Evolutionary conservation across 257 asterid genomes (phyloP), one percentile per base, ranked within the genome.

Genomic region (Capsicum pubescens): DNA sequence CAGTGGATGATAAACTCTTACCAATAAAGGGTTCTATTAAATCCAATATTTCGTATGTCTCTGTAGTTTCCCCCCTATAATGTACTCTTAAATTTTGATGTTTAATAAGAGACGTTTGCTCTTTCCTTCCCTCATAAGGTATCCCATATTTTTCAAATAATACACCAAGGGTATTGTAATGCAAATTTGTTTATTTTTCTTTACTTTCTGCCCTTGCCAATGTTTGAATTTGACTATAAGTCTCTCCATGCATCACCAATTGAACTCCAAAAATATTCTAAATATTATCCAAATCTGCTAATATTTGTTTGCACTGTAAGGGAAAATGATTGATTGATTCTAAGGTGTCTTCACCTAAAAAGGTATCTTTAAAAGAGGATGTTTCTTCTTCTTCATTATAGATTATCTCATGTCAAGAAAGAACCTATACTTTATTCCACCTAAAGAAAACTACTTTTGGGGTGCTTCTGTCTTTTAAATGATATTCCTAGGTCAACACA

Each of bases 351-450:
- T 66, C 46, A 5, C 72, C 32, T 66, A 13, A 26, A 64, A 32
- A n/a, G 5, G 46, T 32, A 12, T 35, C 48, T 26, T n/a, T 46
- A n/a, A 35, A 10, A 66, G 32, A 6, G 72, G 17, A 12, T 66
- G n/a, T 13, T 32, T 66, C 46, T 66, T 13, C n/a, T 32, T n/a
- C n/a, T n/a, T n/a, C n/a, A n/a, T 66, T 26, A 66, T 66, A 13
- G 71, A 66, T 66, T 66, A 66, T 66, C 48, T 66, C 46, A 7
- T 66, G 69, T 66, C 72, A 66, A 66, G 72, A n/a, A 66, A 13
- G 72, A 46, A 66, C 46, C 72, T 66, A 10, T 32, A 17, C 72
- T 66, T 46, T 35, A 12, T 19, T 60, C 21, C 36, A n/a, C 67
- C 36, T 35, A 66, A 66, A 66, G 12, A 17, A 32, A 26, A 44